Evolutionary conservation across 1,284 basidiomycete species (phyloP).

Genomic region (Rhodotorula sp.): DNA sequence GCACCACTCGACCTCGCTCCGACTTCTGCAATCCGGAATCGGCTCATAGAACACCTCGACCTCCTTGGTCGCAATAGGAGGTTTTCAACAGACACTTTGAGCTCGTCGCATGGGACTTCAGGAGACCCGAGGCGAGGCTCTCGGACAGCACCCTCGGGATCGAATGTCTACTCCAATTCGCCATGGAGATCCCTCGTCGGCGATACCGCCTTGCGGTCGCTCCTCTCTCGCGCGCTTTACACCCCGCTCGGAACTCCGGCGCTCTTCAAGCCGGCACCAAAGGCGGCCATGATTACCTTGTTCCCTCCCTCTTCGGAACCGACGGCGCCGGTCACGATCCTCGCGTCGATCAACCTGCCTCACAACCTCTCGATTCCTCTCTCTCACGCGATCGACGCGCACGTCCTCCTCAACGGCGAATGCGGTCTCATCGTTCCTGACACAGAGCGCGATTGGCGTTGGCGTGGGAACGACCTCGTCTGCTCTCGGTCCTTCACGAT

Average conservation of each 20-base stretch:
- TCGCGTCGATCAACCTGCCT: constrained; percentile 42
- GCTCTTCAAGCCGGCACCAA: constrained; percentile 34
- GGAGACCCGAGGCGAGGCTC: neutral
- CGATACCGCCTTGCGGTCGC: constrained; percentile 34
- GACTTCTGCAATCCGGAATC: constrained; percentile 31
- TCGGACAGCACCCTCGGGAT: neutral
- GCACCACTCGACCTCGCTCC: constrained; percentile 17
- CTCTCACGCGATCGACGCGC: constrained; percentile 38
- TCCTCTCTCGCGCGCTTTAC: constrained; percentile 27
- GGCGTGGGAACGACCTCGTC: constrained; percentile 18
- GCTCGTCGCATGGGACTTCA: neutral
- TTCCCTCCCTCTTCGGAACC: constrained; percentile 7
- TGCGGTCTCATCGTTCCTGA: constrained; percentile 39
- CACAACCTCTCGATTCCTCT: constrained; percentile 30
- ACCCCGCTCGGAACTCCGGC: constrained; percentile 26
- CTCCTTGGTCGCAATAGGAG: constrained; percentile 18
- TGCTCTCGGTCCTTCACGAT: neutral
- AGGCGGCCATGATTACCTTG: constrained; percentile 20
- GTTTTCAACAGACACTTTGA: neutral
- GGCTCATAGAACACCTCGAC: constrained; percentile 41
- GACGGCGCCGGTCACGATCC: constrained; percentile 29
- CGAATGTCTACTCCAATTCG: neutral
- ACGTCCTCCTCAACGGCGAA: constrained; percentile 38
- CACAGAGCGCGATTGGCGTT: constrained; percentile 41
- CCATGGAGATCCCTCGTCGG: neutral